phyloP scores from a whole-genome alignment of 2,329 filamentous ascomycete genomes.

The Trichoderma semiorbis region DNA sequence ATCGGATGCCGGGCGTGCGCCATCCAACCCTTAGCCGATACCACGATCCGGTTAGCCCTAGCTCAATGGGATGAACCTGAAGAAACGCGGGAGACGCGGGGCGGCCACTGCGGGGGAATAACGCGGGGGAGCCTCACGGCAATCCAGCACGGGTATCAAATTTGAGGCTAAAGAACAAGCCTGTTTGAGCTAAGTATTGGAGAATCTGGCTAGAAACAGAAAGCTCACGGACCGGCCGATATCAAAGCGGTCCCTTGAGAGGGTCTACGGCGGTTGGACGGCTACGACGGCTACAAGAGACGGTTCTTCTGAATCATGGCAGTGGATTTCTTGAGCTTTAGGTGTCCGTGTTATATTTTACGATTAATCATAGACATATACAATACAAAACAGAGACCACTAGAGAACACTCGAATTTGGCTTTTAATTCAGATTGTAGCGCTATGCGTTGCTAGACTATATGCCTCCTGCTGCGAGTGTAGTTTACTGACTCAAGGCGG shows the following conservation, averaged over 20 bases:
- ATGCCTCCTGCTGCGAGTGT: neutral
- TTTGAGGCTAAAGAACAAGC: neutral
- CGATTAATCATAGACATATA: neutral
- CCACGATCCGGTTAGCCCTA: neutral
- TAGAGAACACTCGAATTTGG: neutral
- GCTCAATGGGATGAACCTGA: too few species aligned
- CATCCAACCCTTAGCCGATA: neutral
- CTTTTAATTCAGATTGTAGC: neutral
- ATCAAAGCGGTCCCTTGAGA: neutral
- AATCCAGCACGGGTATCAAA: neutral
- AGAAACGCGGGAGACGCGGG: neutral
- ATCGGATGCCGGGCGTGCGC: neutral
- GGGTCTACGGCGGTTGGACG: neutral
- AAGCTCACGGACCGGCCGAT: neutral
- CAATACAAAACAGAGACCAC: neutral
- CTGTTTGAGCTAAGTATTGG: neutral
- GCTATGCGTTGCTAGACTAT: neutral
- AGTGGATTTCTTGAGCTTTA: neutral
- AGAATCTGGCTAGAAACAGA: neutral
- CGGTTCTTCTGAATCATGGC: neutral
- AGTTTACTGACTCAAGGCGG: neutral
- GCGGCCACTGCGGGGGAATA: neutral
- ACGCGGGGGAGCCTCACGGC: neutral
- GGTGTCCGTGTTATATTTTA: fast-evolving
- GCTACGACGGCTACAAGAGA: neutral